Evolutionary conservation across 2,329 filamentous ascomycete species (phyloP).

Genomic region (Botrytis byssoidea): DNA sequence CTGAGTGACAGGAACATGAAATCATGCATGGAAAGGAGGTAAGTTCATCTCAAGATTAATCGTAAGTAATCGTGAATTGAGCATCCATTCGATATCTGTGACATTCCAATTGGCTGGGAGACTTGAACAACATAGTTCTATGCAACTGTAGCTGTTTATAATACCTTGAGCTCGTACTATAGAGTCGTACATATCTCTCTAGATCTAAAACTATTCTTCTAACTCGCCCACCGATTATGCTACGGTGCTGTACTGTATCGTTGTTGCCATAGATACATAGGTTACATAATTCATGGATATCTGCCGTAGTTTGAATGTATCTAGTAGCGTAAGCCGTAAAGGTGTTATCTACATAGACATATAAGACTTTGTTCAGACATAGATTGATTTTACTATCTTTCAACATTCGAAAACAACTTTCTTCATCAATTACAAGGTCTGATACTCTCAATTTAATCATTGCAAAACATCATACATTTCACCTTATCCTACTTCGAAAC

Average conservation of each 20-base stretch:
- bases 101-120: neutral
- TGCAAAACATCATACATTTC: neutral
- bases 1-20: neutral
- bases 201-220: neutral
- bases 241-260: neutral
- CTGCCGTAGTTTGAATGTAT: neutral
- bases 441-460: neutral
- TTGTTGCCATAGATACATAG: neutral
- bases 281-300: too few relatives aligned
- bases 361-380: neutral
- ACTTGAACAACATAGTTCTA: neutral
- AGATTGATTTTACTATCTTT: too few relatives aligned
- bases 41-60: neutral
- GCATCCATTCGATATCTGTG: too few relatives aligned
- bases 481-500: neutral
- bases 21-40: fast-evolving
- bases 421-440: too few relatives aligned
- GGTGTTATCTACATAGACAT: neutral
- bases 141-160: fast-evolving
- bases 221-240: neutral
- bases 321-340: fast-evolving
- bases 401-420: neutral
- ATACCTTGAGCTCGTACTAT: neutral
- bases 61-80: neutral
- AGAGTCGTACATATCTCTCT: neutral